Conservation (phyloP, 768 basidiomycete genomes). For the Termitomyces titanicus region DNA sequence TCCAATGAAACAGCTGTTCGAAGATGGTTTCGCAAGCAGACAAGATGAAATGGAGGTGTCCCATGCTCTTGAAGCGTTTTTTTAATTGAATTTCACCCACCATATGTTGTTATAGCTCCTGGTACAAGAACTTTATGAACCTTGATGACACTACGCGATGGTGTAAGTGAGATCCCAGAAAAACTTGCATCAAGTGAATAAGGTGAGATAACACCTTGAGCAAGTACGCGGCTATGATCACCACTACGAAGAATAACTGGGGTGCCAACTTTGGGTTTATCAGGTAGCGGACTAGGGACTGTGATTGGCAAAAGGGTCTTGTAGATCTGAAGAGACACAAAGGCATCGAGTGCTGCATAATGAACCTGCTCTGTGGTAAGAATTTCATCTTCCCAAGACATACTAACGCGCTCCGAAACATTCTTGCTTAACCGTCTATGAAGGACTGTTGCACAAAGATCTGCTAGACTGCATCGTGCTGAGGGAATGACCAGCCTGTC, state of each 20-base stretch:
- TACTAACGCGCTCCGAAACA: constrained; percentile 15
- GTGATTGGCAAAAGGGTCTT: constrained; percentile 8
- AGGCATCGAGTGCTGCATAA: constrained; percentile 19
- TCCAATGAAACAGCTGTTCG: background rate
- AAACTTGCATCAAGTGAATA: too few species aligned
- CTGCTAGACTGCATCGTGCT: constrained; percentile 22
- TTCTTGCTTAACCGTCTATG: constrained; percentile 18
- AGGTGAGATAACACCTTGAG: background rate
- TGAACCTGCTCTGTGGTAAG: constrained; percentile 13
- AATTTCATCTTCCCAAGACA: constrained; percentile 14
- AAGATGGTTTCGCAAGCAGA: background rate
- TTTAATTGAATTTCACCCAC: too few species aligned
- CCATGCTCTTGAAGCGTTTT: too few species aligned
- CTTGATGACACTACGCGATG: background rate
- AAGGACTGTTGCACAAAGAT: constrained; percentile 26
- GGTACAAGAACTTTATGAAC: constrained; percentile 1
- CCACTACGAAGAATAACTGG: background rate
- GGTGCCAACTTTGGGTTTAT: too few species aligned
- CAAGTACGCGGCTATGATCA: too few species aligned
- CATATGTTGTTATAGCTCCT: too few species aligned
- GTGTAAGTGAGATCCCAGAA: background rate
- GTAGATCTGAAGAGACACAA: constrained; percentile 12
- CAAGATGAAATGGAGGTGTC: background rate
- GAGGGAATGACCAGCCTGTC: constrained; percentile 13
- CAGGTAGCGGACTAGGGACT: too few species aligned